These are phyloP conservation scores for Cutaneotrichosporon spelunceum DNA, from an alignment of 1,284 basidiomycete species.

Conservation along the genomic window DNA sequence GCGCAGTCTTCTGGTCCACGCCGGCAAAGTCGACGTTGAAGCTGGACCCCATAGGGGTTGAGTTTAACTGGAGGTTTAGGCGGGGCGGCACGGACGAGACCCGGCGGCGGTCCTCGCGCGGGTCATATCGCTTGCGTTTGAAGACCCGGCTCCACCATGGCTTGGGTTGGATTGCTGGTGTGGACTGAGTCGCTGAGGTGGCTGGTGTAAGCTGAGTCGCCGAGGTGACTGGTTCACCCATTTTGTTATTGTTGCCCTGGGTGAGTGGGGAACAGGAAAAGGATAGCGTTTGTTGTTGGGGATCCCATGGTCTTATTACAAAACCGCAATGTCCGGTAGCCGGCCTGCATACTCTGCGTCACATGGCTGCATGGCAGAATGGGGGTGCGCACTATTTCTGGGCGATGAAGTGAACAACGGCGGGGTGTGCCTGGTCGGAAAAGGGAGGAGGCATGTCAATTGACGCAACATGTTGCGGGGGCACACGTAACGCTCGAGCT, in stretches of 20 bases:
- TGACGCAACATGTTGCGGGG: neutral
- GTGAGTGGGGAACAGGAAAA: neutral
- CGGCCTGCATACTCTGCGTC: neutral
- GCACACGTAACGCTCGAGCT: neutral
- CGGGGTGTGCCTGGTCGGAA: neutral
- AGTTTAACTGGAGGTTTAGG: neutral
- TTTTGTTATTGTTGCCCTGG: neutral
- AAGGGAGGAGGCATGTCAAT: neutral
- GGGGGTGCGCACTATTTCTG: neutral
- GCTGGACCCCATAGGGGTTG: conserved; percentile 1
- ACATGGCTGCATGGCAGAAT: neutral
- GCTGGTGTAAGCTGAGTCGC: neutral
- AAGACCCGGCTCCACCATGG: conserved; percentile 8
- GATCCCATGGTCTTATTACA: neutral
- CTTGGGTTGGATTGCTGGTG: neutral
- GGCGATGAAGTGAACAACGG: neutral
- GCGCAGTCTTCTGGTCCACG: neutral
- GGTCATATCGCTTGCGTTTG: neutral
- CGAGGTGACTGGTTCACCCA: neutral
- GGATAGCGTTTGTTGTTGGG: neutral
- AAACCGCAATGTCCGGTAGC: neutral
- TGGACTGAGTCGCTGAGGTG: neutral
- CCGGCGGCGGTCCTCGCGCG: neutral
- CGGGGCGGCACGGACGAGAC: neutral
- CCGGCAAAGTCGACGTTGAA: neutral